These are phyloP conservation scores for Trypanosoma rangeli DNA, from an alignment of 208 protist genomes.

Conservation along the genomic window DNA sequence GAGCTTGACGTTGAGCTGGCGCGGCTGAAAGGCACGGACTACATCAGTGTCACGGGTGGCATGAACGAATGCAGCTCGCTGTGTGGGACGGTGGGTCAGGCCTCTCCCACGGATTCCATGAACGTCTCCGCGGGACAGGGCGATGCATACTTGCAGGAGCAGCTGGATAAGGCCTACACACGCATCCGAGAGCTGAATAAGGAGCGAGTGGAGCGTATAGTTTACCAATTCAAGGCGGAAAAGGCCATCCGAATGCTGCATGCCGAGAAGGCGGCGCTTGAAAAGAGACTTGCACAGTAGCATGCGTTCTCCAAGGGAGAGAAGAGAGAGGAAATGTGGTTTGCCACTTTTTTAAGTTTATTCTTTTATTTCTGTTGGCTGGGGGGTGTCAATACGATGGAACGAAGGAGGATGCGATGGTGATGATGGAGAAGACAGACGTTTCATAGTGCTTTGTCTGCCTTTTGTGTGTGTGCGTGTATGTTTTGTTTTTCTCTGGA, in stretches of 20 bases:
- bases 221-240: constrained; percentile 74
- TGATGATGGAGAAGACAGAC: not conserved
- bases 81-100: not conserved
- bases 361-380: not conserved
- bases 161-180: constrained; percentile 38
- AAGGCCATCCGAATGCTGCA: constrained; percentile 76
- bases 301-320: not conserved
- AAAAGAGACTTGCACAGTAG: constrained; percentile 11
- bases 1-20: constrained; percentile 62
- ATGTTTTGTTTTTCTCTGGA: no score
- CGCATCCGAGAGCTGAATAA: constrained; percentile 46
- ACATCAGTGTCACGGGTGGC: constrained; percentile 47
- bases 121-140: constrained; percentile 9
- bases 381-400: no score
- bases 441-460: not conserved
- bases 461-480: no score
- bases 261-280: constrained; percentile 49
- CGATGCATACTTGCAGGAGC: constrained; percentile 25
- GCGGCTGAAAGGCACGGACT: constrained; percentile 73
- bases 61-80: constrained; percentile 18
- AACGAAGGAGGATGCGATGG: not conserved
- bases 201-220: constrained; percentile 63
- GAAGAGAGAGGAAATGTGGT: constrained; percentile 18
- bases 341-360: not conserved
- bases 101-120: not conserved